Conservation (phyloP, 306 rosid genomes). For the Quercus engelmannii region DNA sequence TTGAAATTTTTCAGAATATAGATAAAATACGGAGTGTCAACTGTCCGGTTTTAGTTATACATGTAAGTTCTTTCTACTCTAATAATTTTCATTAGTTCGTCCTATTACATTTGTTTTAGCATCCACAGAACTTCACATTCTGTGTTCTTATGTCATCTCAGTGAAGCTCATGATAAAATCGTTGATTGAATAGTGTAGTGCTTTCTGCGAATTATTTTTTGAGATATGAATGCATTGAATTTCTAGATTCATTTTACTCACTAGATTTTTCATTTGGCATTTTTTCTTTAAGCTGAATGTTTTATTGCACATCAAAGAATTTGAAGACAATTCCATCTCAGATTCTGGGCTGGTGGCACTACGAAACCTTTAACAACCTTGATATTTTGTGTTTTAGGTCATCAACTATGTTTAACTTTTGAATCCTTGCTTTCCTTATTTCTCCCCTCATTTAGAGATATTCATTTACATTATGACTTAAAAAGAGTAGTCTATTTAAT, state of each 20-base stretch:
- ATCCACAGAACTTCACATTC: neutral
- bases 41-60: constrained; percentile 89
- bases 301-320: neutral
- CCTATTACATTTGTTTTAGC: constrained; percentile 11
- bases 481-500: neutral
- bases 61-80: constrained; percentile 51
- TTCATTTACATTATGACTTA: neutral
- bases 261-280: neutral
- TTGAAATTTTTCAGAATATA: constrained; percentile 62
- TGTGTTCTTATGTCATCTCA: neutral
- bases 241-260: neutral
- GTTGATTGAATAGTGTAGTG: neutral
- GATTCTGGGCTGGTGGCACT: neutral
- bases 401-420: neutral
- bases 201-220: neutral
- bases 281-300: neutral
- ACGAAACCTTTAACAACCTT: neutral
- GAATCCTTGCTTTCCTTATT: neutral
- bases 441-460: neutral
- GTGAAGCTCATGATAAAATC: neutral
- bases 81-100: neutral
- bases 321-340: neutral
- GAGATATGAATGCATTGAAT: neutral
- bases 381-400: neutral
- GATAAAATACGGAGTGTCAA: constrained; percentile 86